Base-by-base conservation (phyloP, 2,329 filamentous ascomycete species). In the Xylaria multiplex region DNA sequence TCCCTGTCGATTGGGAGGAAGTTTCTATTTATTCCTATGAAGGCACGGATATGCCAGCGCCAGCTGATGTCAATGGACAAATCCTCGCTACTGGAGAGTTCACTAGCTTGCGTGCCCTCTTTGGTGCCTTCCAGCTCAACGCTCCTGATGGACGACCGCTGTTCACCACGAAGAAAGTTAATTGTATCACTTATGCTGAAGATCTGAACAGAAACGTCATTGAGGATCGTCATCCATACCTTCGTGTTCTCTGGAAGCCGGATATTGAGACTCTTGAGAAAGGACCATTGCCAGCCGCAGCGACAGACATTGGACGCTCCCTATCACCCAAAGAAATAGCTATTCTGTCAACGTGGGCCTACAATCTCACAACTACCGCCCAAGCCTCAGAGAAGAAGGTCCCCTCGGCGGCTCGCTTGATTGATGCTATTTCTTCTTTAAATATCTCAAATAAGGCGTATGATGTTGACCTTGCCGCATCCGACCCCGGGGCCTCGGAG, bases 171-270 rank as follows among this genome's bases (percentile, higher is more conserved):
- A 62, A 62, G 45, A 57, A 48, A 37, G 63, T 65, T 53, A 62
- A 65, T 53, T 52, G 35, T 2, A 65, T 65, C 32, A 65, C 63
- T 22, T 65, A 65, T 27, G 63, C 63, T n/a, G 63, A 65, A 50
- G 63, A 65, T 19, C 35, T 67, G 24, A 58, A 63, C 37, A 63
- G 59, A 45, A 64, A 67, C 11, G 37, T 59, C 50, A 64, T 55
- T 6, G 45, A 60, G 11, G 64, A 67, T 40, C 60, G 64, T 19
- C 64, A 67, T 45, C 64, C 64, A 8, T 64, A 64, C 35, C 64
- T 67, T 30, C 64, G 64, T 13, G 64, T 67, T 22, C 35, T 64
- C n/a, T 67, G 64, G 64, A 67, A 67, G 50, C 64, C 64, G 35
- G 64, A 67, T 56, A 56, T 67, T 13, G 43, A 50, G 32, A 53